Evolutionary conservation across 306 rosid genomes (phyloP), one percentile per base, ranked within the genome.

Genomic region (Cucumis hystrix): DNA sequence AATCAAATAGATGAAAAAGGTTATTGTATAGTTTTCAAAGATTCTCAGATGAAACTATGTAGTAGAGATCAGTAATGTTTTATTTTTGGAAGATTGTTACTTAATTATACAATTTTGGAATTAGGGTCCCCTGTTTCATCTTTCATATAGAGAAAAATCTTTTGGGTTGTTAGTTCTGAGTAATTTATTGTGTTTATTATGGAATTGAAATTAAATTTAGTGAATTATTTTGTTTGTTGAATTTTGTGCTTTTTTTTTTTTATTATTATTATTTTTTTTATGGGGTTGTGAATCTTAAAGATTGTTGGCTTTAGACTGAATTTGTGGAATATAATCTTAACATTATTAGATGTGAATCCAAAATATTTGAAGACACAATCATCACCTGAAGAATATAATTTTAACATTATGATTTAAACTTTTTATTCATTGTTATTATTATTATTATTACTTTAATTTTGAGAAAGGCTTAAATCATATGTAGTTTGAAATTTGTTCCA

Each of bases 81-180:
- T 8, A 43, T 55, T 47, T n/a, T n/a, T n/a, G n/a, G n/a, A n/a
- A n/a, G n/a, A n/a, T n/a, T n/a, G n/a, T n/a, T n/a, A n/a, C n/a
- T n/a, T 23, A 23, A 23, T 71, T 40, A 51, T 71, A 71, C 76
- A 51, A 71, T 71, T 71, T 71, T 71, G 76, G 76, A 70, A 11
- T 70, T 64, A 62, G 67, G 40, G 67, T 61, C 33, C 16, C 3
- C 67, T 62, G 68, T 62, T 62, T 62, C 40, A 62, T 64, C 3
- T 64, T 35, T 35, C 1, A 35, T 33, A 64, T 21, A 70, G 28
- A 65, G 72, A 28, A 35, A 37, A 65, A 8, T 15, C 14, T 37
- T 37, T 35, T 17, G 72, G 6, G 65, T 65, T 65, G 25, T 65
- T 65, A 65, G 72, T 65, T 65, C 3, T 47, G 11, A 63, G 43